phyloP scores from a whole-genome alignment of 2,329 filamentous ascomycete genomes.

The Aspergillaceae sp. region DNA sequence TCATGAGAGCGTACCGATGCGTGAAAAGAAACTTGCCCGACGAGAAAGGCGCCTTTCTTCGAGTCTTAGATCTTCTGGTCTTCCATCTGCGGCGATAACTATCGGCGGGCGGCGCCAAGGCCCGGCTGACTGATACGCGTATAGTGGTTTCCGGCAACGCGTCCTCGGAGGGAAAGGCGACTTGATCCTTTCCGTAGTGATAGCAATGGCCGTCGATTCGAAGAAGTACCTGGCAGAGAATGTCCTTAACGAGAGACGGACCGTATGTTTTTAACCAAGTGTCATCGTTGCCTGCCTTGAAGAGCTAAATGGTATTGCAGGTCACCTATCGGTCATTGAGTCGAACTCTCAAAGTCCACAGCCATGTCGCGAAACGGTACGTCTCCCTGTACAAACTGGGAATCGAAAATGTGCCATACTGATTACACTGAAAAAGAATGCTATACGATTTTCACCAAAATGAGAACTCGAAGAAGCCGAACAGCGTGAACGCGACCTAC shows the following conservation, averaged over 20 bases:
- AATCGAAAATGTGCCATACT: background rate
- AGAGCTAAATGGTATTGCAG: conserved; percentile 37
- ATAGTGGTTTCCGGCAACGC: conserved; percentile 29
- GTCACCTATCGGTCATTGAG: conserved; percentile 81
- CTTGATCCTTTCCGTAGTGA: background rate
- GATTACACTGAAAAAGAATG: conserved; percentile 50
- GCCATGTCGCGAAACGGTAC: conserved; percentile 82
- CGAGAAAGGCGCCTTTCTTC: background rate
- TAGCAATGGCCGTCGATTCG: conserved; percentile 45
- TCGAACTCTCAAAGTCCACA: conserved; percentile 71
- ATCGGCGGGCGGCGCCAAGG: conserved; percentile 23
- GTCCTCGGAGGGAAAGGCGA: conserved; percentile 10
- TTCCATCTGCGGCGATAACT: background rate
- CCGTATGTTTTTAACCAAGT: conserved; percentile 43
- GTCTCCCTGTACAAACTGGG: conserved; percentile 16
- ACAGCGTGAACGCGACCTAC: conserved; percentile 85
- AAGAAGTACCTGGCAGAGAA: conserved; percentile 65
- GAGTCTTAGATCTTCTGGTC: background rate
- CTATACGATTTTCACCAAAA: conserved; percentile 74
- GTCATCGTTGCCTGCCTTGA: background rate
- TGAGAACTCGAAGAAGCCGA: conserved; percentile 66
- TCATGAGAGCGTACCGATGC: background rate
- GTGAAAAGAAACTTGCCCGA: background rate
- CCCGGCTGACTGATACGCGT: conserved; percentile 35
- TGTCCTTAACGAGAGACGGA: conserved; percentile 65